Evolutionary conservation across 805 yeast genomes (phyloP), one percentile per base, ranked within the genome.

Genomic region (Pichia californica): DNA sequence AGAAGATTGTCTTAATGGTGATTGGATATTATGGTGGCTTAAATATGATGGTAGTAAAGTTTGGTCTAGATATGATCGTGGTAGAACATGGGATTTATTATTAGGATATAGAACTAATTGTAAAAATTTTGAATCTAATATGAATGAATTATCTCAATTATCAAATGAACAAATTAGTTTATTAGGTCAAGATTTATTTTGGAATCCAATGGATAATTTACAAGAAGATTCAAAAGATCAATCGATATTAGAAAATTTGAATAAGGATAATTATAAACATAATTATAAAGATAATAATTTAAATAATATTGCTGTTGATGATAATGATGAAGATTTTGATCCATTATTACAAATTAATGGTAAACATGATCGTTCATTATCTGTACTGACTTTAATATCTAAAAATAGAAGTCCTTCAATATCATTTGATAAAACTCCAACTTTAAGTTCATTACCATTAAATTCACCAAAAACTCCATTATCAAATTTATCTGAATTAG

Each of bases 1-100:
- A 55, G 97, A 89, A 53, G 88, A 83, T 46, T 69, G 73, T 34
- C 70, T 77, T 47, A 88, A 83, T 49, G 93, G 86, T 52, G 88
- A 82, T 57, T 89, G 97, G 97, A 68, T 88, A 21, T 73, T 87
- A 31, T 89, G 96, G 95, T 89, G 97, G 97, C 69, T 89, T 50
- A 87, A 88, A 58, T 89, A 85, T 73, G 77, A 86, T 56, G 96
- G 96, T 18, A 77, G 93, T 13, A 85, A 85, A 62, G 88, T 83
- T 7, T 79, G 94, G 76, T 81, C 88, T 35, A 74, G 83, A 48
- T 72, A 71, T 46, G 96, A 88, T 61, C 66, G 96, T 41, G 96
- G 93, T 11, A 71, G 96, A 48, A 70, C 88, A 7, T 89, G 98
- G 98, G 98, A 89, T 64, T 65, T 79, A 50, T 62, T 88, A 36